phyloP scores from a whole-genome alignment of 371 early-diverging fungal genomes.

The Rhizopus microsporus region DNA sequence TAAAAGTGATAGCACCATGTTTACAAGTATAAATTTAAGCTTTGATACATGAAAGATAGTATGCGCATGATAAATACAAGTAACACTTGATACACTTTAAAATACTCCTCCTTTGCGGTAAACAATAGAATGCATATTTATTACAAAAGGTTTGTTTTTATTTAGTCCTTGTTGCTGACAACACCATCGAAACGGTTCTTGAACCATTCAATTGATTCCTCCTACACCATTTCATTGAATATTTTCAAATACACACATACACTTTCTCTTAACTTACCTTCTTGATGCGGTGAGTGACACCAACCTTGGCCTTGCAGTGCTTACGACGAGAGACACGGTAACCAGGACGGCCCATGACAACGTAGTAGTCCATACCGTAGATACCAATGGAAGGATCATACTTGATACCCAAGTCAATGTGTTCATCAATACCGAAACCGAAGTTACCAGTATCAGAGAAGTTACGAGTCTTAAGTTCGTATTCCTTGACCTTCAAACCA shows the following conservation, averaged over 20 bases:
- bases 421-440: constrained; percentile 99
- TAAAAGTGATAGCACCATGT: no score
- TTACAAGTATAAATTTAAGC: no score
- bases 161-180: constrained; percentile 69
- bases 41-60: no score
- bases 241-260: not conserved
- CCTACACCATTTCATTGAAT: constrained; percentile 22
- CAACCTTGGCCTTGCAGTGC: constrained; percentile 86
- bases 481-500: constrained; percentile 99
- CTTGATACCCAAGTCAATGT: constrained; percentile 99
- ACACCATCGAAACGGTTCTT: constrained; percentile 90
- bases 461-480: constrained; percentile 95
- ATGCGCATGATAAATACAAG: no score
- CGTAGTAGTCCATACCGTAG: constrained; percentile 98
- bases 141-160: not conserved
- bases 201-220: constrained; percentile 86
- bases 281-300: constrained; percentile 91
- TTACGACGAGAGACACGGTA: constrained; percentile 96
- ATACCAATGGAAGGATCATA: constrained; percentile 99
- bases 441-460: constrained; percentile 99
- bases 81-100: not conserved
- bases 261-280: constrained; percentile 48
- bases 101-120: not conserved
- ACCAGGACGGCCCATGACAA: constrained; percentile 98
- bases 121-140: not conserved